phyloP scores from a whole-genome alignment of 2,329 filamentous ascomycete species.

The Metarhizium sp. region DNA sequence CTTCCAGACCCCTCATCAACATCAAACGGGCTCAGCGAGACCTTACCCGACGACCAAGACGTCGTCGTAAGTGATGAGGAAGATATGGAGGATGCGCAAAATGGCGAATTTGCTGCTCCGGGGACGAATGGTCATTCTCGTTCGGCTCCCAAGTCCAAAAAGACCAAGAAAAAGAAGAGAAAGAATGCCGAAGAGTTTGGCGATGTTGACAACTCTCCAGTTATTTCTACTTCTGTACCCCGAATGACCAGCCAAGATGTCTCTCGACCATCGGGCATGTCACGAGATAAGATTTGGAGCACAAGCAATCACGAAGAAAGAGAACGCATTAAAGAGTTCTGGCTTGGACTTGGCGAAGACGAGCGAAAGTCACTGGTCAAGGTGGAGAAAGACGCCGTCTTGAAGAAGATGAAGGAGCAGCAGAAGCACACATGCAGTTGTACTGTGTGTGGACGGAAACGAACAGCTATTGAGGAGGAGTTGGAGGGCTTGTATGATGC shows the following conservation, averaged over 20 bases:
- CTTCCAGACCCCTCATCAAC: conserved; percentile 25
- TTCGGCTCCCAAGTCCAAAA: conserved; percentile 38
- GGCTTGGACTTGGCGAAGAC: conserved; percentile 87
- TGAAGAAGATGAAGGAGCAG: conserved; percentile 99
- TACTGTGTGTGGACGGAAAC: conserved; percentile 91
- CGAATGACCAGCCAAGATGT: conserved; percentile 18
- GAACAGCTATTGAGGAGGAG: conserved; percentile 95
- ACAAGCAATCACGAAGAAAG: conserved; percentile 90
- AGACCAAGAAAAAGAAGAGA: conserved; percentile 64
- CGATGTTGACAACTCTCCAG: conserved; percentile 9
- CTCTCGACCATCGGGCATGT: conserved; percentile 34
- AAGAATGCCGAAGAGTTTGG: conserved; percentile 25
- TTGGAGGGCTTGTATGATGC: conserved; percentile 95
- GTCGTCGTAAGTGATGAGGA: conserved; percentile 47
- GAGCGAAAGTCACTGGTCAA: conserved; percentile 93
- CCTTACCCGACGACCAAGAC: conserved; percentile 32
- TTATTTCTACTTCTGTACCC: not conserved
- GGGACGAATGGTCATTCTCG: conserved; percentile 19
- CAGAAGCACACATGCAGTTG: conserved; percentile 99
- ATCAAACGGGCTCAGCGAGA: conserved; percentile 12
- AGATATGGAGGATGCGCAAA: conserved; percentile 31
- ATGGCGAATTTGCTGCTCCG: conserved; percentile 17
- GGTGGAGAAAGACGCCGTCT: conserved; percentile 94
- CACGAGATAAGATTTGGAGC: conserved; percentile 92
- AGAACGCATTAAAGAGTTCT: conserved; percentile 96